Evolutionary conservation across 2,329 filamentous ascomycete species (phyloP).

Genomic region (Amesomyces nigricolor): DNA sequence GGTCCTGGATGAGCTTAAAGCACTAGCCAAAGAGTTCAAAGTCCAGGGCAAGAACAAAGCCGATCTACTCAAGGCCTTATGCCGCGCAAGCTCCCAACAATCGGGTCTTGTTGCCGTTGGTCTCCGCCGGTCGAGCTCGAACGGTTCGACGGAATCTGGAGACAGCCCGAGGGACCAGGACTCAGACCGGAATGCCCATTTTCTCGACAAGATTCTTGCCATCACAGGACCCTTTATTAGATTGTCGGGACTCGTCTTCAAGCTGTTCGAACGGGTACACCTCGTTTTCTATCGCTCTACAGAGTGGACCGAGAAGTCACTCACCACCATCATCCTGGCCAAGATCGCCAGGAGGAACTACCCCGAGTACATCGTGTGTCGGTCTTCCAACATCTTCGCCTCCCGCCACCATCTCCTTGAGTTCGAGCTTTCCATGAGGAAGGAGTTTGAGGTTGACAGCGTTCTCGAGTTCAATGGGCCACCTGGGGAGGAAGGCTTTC

Average conservation of each 20-base stretch:
- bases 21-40: conserved; percentile 77
- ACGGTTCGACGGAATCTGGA: conserved; percentile 46
- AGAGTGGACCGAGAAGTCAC: conserved; percentile 94
- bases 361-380: conserved; percentile 81
- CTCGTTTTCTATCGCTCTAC: conserved; percentile 94
- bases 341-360: conserved; percentile 86
- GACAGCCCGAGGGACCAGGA: conserved; percentile 34
- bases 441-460: conserved; percentile 74
- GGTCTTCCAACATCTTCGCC: conserved; percentile 82
- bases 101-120: conserved; percentile 65
- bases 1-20: conserved; percentile 81
- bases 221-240: conserved; percentile 80
- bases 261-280: conserved; percentile 89
- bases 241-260: conserved; percentile 65
- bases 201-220: conserved; percentile 68
- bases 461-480: conserved; percentile 75
- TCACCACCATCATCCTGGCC: conserved; percentile 90
- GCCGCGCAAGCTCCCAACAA: conserved; percentile 69
- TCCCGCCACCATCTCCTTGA: conserved; percentile 72
- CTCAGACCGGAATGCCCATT: conserved; percentile 66
- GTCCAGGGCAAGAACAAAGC: conserved; percentile 83
- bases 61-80: conserved; percentile 69
- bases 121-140: conserved; percentile 58
- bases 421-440: conserved; percentile 79
- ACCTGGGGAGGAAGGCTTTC: conserved; percentile 58